phyloP scores from a whole-genome alignment of 306 rosid genomes.

The Pyrus pyrifolia region DNA sequence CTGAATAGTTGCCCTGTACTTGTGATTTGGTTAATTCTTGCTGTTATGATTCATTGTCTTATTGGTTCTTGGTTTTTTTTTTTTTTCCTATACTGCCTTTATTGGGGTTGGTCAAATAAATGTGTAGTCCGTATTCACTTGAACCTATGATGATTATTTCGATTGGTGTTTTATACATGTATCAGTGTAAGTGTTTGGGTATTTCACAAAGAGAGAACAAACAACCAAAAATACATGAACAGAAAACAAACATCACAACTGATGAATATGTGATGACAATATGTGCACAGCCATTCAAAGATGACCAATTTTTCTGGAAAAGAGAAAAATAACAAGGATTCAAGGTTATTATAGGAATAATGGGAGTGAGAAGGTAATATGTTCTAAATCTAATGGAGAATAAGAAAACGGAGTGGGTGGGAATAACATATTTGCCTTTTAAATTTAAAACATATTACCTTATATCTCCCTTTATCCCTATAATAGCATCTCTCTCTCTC shows the following conservation, averaged over 20 bases:
- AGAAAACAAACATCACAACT: not conserved
- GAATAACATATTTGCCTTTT: not conserved
- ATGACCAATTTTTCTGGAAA: not conserved
- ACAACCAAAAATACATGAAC: not conserved
- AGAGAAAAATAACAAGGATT: not conserved
- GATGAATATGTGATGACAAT: too few relatives aligned
- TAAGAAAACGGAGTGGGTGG: not conserved
- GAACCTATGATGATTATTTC: not conserved
- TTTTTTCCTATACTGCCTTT: not conserved
- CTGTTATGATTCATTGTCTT: not conserved
- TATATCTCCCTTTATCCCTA: too few relatives aligned
- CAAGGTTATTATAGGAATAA: not conserved
- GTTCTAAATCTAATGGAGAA: not conserved
- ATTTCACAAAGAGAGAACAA: not conserved
- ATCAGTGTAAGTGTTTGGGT: too few relatives aligned
- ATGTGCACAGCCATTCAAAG: not conserved
- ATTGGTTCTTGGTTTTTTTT: not conserved
- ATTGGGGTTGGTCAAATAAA: not conserved
- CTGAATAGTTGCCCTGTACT: not conserved
- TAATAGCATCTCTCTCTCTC: not conserved
- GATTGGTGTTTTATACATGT: not conserved
- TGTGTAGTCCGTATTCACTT: not conserved
- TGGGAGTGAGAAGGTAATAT: not conserved
- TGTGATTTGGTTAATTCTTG: not conserved
- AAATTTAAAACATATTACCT: not conserved